Evolutionary conservation across 2,329 filamentous ascomycete species (phyloP), one percentile per base, ranked within the genome.

Genomic region (Ceratocystis variospora): DNA sequence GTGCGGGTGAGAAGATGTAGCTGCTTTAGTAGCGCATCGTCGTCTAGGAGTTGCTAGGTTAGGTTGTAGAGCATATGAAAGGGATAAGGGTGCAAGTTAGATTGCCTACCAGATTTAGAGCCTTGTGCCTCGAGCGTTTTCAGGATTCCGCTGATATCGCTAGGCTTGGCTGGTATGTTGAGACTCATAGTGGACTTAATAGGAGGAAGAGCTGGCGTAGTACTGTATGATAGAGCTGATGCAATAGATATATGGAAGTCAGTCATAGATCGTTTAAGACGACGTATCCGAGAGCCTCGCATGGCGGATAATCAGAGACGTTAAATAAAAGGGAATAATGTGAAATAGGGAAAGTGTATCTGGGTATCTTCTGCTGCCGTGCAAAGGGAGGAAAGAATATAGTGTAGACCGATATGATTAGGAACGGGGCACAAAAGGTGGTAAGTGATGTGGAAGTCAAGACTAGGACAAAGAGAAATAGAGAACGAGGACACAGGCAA

Each of bases 1-100:
- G 66, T 68, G 6, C 63, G 66, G 8, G 66, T 68, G n/a, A 68
- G 59, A 50, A 65, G 59, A 61, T 65, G 66, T 2, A 68, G 28
- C 46, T 66, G 63, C 63, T 68, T 68, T 8, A 68, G 50, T 7
- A 68, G 61, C 25, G 64, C 50, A 37, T 65, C 63, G 55, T 68
- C 63, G 3, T 63, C 66, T 68, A 46, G 5, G 19, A 22, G 10
- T 45, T 61, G 53, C 48, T 65, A 61, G 63, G 46, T 22, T 17
- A 28, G 46, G 22, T 25, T 41, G 10, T 41, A 12, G 37, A 41
- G 1, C 8, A 10, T 19, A n/a, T 12, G 17, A 33, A 19, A 6
- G 44, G 31, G 5, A 44, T 62, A 7, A 44, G 28, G 44, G 3
- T 10, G 25, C n/a, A 37, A 3, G 48, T 31, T 22, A 19, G 44